Evolutionary conservation across 2,329 filamentous ascomycete genomes (phyloP).

Genomic region (Aspergillus melleus): DNA sequence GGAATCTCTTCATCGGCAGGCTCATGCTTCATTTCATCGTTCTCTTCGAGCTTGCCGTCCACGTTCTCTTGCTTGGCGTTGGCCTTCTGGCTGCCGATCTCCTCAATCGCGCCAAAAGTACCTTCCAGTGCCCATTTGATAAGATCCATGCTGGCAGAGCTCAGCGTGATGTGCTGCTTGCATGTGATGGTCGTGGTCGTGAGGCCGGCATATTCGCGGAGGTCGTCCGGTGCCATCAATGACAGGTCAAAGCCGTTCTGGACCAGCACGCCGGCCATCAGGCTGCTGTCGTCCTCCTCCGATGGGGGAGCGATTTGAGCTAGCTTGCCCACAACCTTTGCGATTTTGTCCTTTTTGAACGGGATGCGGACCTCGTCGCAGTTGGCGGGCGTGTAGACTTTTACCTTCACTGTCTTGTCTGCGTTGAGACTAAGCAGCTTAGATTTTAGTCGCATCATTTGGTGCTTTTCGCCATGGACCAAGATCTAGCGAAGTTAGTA

Average conservation of each 20-base stretch:
- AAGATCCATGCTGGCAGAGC: slow-evolving; percentile 83
- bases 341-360: slow-evolving; percentile 92
- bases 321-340: slow-evolving; percentile 92
- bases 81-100: slow-evolving; percentile 31
- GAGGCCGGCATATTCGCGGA: slow-evolving; percentile 93
- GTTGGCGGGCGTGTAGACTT: slow-evolving; percentile 91
- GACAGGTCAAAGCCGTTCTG: slow-evolving; percentile 98
- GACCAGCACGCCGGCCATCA: slow-evolving; percentile 88
- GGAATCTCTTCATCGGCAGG: slow-evolving; percentile 48
- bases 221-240: slow-evolving; percentile 93
- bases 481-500: slow-evolving; percentile 64
- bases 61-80: slow-evolving; percentile 26
- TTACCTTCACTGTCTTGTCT: slow-evolving; percentile 75
- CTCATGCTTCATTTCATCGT: slow-evolving; percentile 34
- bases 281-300: slow-evolving; percentile 49
- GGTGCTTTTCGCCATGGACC: slow-evolving; percentile 94
- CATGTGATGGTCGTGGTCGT: slow-evolving; percentile 94
- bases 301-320: slow-evolving; percentile 74
- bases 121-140: slow-evolving; percentile 93
- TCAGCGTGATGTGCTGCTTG: slow-evolving; percentile 84
- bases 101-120: slow-evolving; percentile 84
- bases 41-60: slow-evolving; percentile 37
- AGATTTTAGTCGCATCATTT: slow-evolving; percentile 96
- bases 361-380: slow-evolving; percentile 94
- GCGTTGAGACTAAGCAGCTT: slow-evolving; percentile 91